A percentile compares a stretch with the other conserved stretches of the same genome.
Evolutionary conservation across 2,329 filamentous ascomycete genomes (phyloP).

Genomic region (Trichoderma atroviride): DNA sequence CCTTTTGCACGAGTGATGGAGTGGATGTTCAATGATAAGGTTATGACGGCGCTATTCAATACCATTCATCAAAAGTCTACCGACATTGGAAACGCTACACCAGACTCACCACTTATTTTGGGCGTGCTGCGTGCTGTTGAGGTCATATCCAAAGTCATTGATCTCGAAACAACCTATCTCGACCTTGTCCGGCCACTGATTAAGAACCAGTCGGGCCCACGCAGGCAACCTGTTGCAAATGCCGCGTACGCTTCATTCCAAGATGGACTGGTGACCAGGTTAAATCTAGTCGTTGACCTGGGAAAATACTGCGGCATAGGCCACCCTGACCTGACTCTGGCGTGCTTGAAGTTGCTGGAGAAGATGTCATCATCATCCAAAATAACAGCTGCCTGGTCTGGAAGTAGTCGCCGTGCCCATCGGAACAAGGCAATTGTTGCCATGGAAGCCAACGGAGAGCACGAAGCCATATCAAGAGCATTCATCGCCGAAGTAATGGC

Average conservation of each 20-base stretch:
- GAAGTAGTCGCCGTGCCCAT: conserved; percentile 62
- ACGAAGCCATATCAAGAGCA: conserved; percentile 75
- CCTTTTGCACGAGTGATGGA: conserved; percentile 96
- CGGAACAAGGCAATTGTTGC: conserved; percentile 86
- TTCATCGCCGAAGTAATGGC: conserved; percentile 70
- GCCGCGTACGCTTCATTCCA: conserved; percentile 86
- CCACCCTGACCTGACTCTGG: conserved; percentile 77
- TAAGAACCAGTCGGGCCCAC: conserved; percentile 64
- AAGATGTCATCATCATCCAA: conserved; percentile 84
- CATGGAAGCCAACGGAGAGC: conserved; percentile 79
- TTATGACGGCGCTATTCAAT: conserved; percentile 76
- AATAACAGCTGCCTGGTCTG: conserved; percentile 70
- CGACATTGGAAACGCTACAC: conserved; percentile 70
- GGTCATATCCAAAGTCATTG: conserved; percentile 79
- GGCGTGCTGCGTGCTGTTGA: conserved; percentile 80
- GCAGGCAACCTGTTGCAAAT: conserved; percentile 62
- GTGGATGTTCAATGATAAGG: conserved; percentile 94
- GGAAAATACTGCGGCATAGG: conserved; percentile 85
- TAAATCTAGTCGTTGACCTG: conserved; percentile 78
- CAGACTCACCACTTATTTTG: conserved; percentile 79
- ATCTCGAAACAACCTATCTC: conserved; percentile 87
- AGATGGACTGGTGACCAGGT: conserved; percentile 81
- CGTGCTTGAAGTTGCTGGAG: conserved; percentile 79
- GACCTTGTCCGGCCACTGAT: conserved; percentile 83
- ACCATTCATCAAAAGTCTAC: conserved; percentile 75